Conservation (phyloP, 192 early-diverging fungal species). For the Chytriomyces sp. region DNA sequence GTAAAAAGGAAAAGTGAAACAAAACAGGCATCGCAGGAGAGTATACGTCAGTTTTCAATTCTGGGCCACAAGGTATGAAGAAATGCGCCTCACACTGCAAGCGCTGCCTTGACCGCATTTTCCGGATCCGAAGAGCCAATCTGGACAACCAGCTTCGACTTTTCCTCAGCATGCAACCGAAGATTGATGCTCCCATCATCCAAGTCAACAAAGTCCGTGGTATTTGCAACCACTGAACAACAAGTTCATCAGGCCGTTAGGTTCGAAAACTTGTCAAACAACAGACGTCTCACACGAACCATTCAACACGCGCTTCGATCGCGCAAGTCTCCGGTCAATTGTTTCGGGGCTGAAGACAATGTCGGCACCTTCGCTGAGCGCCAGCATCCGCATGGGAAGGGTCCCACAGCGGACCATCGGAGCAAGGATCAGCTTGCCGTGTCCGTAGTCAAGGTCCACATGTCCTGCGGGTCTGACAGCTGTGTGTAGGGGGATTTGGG, state of each 20-base stretch:
- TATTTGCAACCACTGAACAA: slow-evolving; percentile 57
- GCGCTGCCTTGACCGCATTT: slow-evolving; percentile 83
- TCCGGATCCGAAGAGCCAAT: slow-evolving; percentile 89
- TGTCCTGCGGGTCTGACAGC: slow-evolving; percentile 18
- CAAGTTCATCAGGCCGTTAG: neutral
- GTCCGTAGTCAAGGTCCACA: slow-evolving; percentile 44
- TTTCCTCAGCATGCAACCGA: slow-evolving; percentile 78
- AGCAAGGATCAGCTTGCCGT: slow-evolving; percentile 77
- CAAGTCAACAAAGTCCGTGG: slow-evolving; percentile 73
- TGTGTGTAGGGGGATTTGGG: slow-evolving; percentile 9
- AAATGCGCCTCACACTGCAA: slow-evolving; percentile 63
- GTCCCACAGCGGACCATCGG: slow-evolving; percentile 97
- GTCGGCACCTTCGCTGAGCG: slow-evolving; percentile 90
- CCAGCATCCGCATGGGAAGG: slow-evolving; percentile 84
- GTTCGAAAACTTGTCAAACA: neutral
- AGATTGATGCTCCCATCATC: slow-evolving; percentile 70
- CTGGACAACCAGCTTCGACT: slow-evolving; percentile 83
- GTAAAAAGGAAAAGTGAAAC: neutral
- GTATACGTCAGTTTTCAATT: slow-evolving; percentile 88
- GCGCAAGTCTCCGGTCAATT: slow-evolving; percentile 84
- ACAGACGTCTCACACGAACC: slow-evolving; percentile 47
- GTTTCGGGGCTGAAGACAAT: slow-evolving; percentile 90
- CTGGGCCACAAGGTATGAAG: slow-evolving; percentile 52
- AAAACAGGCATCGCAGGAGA: slow-evolving; percentile 68
- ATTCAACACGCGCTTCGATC: slow-evolving; percentile 74